Evolutionary conservation across 768 basidiomycete species (phyloP), one percentile per base, ranked within the genome.

Genomic region (Leccinum disarticulatum): DNA sequence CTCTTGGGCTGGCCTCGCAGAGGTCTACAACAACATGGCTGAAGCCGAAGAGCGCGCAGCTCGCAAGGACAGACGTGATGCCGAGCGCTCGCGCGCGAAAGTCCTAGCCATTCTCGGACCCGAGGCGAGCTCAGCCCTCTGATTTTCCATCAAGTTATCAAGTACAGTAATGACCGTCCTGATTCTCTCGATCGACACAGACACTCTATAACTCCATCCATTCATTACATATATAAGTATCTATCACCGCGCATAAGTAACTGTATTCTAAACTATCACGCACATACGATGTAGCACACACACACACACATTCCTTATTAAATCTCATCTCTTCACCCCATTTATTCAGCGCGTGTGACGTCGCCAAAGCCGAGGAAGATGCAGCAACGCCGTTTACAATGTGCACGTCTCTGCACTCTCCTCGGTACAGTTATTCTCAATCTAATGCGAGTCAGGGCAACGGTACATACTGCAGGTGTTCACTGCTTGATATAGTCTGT

Each of bases 41-140:
- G 57, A 59, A 17, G 54, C 46, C 1, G 46, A 64, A 1, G 66
- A 68, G 41, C 55, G 22, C 17, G 54, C 43, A 4, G 10, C 19
- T 3, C 59, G 54, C 56, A 68, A 52, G 31, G 61, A 41, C 0
- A 57, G n/a, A 57, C 65, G 66, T 50, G 52, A 59, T 48, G 52
- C 52, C 5, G 13, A 28, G 17, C 55, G 64, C 27, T 64, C 65
- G 1, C 65, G 49, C 41, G 6, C 48, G 2, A 67, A 60, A 49
- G 33, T 28, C 1, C 52, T 67, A 57, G 52, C 57, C 5, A 9
- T 64, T 4, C 46, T 57, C 0, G 55, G 57, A 22, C 57, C 49
- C 17, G 57, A 66, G 19, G 46, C 61, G 25, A 27, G 14, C 25
- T 9, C 31, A 4, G 50, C 50, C 36, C 19, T 57, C 1, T 58